These are phyloP conservation scores for Dorcoceras hygrometricum DNA, from an alignment of 257 asterid species.

Conservation along the genomic window DNA sequence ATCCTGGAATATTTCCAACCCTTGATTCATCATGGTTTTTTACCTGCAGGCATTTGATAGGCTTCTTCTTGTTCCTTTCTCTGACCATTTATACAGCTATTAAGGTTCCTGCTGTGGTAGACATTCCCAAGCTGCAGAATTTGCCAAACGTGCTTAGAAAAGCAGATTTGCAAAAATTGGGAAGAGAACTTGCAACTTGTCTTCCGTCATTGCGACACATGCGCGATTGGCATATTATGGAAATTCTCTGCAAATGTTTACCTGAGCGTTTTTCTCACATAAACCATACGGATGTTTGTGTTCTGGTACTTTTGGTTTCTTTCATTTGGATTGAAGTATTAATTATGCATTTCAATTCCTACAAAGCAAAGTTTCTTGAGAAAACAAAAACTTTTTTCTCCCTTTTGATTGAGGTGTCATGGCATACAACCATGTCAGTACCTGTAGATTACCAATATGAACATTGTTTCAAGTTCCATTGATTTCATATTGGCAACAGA, in stretches of 20 bases:
- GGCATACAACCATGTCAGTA: not conserved
- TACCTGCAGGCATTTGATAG: constrained; percentile 89
- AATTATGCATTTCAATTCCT: not conserved
- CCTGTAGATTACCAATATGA: not conserved
- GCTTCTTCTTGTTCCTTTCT: constrained; percentile 88
- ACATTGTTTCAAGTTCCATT: not conserved
- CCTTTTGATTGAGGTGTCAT: no score
- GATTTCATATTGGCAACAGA: not conserved
- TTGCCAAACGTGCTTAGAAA: constrained; percentile 64
- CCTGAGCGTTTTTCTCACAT: constrained; percentile 61
- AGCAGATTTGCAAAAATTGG: constrained; percentile 73
- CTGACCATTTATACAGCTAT: constrained; percentile 88
- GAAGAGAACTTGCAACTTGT: constrained; percentile 55
- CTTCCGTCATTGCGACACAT: constrained; percentile 77
- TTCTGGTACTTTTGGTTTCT: constrained; percentile 53
- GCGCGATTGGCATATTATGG: constrained; percentile 79
- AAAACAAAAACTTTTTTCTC: not conserved
- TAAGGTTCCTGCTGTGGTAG: constrained; percentile 70
- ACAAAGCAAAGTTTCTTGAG: not conserved
- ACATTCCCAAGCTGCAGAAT: constrained; percentile 53
- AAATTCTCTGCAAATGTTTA: constrained; percentile 70
- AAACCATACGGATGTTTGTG: constrained; percentile 63
- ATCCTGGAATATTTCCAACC: constrained; percentile 1
- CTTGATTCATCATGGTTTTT: constrained; percentile 20
- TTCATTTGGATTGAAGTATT: constrained; percentile 4